These are phyloP conservation scores for Pinus taeda DNA, from an alignment of 75 land plant species.

Conservation along the genomic window DNA sequence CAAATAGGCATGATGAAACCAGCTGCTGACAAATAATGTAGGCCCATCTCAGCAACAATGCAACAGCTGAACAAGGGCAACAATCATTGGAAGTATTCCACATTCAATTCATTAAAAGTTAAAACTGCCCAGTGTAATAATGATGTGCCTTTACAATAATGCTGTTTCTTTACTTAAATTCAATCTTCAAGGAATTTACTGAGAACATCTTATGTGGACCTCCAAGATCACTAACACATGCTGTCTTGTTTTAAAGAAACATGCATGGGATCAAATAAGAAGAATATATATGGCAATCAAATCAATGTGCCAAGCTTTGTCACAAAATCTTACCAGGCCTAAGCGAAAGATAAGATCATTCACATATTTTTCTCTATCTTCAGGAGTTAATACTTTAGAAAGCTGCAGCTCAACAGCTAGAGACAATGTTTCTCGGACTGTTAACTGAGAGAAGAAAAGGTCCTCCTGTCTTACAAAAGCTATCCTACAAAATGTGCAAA, in stretches of 20 bases:
- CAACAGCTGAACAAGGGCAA: background rate
- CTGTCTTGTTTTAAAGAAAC: background rate
- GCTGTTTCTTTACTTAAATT: too few species aligned
- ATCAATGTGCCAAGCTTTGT: background rate
- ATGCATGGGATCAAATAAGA: constrained; percentile 1
- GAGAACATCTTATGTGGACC: too few species aligned
- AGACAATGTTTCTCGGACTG: constrained; percentile 92
- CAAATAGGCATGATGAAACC: background rate
- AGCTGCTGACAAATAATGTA: background rate
- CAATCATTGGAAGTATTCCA: background rate
- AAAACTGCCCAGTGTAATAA: background rate
- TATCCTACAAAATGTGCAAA: constrained; percentile 40
- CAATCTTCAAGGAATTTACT: too few species aligned
- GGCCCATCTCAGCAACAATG: background rate
- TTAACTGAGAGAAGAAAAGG: constrained; percentile 96
- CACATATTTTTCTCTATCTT: constrained; percentile 75
- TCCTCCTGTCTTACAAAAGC: constrained; percentile 98
- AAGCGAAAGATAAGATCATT: constrained; percentile 69
- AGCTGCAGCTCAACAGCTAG: constrained; percentile 97
- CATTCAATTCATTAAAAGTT: background rate
- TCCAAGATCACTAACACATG: background rate
- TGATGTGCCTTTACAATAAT: too few species aligned
- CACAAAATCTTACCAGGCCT: constrained; percentile 75
- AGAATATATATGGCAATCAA: background rate
- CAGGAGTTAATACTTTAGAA: constrained; percentile 37